phyloP scores from a whole-genome alignment of 805 yeast species.

The Teunomyces gatunensis region DNA sequence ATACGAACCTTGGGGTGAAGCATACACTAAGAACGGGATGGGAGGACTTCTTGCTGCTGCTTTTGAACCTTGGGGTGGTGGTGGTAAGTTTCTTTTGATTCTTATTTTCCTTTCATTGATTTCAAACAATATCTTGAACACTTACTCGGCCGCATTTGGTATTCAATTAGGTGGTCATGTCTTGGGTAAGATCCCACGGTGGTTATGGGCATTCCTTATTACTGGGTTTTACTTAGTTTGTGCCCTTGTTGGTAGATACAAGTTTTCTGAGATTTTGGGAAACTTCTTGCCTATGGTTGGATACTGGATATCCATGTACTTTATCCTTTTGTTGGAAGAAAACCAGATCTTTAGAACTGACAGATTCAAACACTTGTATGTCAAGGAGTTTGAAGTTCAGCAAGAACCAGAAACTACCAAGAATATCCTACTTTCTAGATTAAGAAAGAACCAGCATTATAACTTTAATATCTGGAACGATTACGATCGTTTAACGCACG shows the following conservation, averaged over 20 bases:
- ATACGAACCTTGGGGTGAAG: slow-evolving; percentile 31
- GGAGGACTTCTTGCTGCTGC: slow-evolving; percentile 32
- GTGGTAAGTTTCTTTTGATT: slow-evolving; percentile 33
- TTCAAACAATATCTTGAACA: slow-evolving; percentile 36
- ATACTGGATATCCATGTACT: slow-evolving; percentile 41
- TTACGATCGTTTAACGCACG: slow-evolving; percentile 55
- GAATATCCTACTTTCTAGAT: not conserved
- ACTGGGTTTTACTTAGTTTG: slow-evolving; percentile 32
- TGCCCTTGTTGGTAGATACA: slow-evolving; percentile 32
- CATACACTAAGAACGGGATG: slow-evolving; percentile 26
- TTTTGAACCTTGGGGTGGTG: slow-evolving; percentile 35
- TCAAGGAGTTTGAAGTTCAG: slow-evolving; percentile 25
- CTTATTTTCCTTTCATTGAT: slow-evolving; percentile 30
- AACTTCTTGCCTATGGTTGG: slow-evolving; percentile 43
- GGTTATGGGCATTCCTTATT: slow-evolving; percentile 35
- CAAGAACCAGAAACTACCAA: slow-evolving; percentile 5
- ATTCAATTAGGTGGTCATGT: slow-evolving; percentile 29
- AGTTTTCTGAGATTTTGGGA: slow-evolving; percentile 32
- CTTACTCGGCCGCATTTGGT: slow-evolving; percentile 36
- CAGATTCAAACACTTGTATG: slow-evolving; percentile 30
- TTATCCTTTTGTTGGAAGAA: slow-evolving; percentile 33
- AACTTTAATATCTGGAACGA: slow-evolving; percentile 78
- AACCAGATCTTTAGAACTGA: slow-evolving; percentile 37
- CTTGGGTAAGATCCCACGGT: slow-evolving; percentile 31
- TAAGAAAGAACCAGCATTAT: slow-evolving; percentile 41